A percentile compares a stretch with the other conserved stretches of the same genome.
Evolutionary conservation across 441 rosid genomes (phyloP).

Genomic region (Kokia cookei): DNA sequence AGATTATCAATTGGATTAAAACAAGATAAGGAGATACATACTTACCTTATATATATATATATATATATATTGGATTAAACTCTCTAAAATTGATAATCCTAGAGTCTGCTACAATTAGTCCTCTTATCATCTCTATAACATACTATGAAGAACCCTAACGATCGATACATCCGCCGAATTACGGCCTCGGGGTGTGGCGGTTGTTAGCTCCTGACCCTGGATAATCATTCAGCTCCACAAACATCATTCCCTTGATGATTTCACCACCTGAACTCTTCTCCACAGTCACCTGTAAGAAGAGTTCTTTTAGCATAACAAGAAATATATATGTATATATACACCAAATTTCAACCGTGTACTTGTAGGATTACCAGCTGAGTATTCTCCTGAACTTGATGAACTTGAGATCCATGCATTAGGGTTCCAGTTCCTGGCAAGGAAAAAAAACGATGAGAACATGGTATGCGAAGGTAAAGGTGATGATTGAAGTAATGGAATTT

Average conservation of each 20-base stretch:
- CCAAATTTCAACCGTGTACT: not conserved
- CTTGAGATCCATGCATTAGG: conserved; percentile 11
- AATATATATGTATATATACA: not conserved
- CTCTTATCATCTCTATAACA: not conserved
- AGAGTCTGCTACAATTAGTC: conserved; percentile 1
- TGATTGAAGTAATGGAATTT: not conserved
- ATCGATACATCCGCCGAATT: conserved; percentile 32
- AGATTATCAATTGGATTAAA: not conserved
- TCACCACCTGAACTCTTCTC: conserved; percentile 16
- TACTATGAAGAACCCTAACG: conserved; percentile 21
- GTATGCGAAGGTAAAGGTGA: not conserved
- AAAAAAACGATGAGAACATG: not conserved
- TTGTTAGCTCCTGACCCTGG: conserved; percentile 84
- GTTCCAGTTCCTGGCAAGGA: conserved; percentile 27
- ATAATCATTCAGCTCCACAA: conserved; percentile 55
- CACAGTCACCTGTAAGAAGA: conserved; percentile 11
- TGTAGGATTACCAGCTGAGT: conserved; percentile 13
- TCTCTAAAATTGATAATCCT: not conserved
- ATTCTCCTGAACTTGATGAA: conserved; percentile 6
- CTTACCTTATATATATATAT: too few species aligned
- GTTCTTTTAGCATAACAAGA: not conserved
- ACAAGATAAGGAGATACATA: not conserved
- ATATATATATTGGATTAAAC: not conserved
- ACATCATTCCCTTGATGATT: conserved; percentile 24
- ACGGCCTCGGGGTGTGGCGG: conserved; percentile 70